Evolutionary conservation across 106 monocot genomes (phyloP).

Genomic region (Posidonia australis): DNA sequence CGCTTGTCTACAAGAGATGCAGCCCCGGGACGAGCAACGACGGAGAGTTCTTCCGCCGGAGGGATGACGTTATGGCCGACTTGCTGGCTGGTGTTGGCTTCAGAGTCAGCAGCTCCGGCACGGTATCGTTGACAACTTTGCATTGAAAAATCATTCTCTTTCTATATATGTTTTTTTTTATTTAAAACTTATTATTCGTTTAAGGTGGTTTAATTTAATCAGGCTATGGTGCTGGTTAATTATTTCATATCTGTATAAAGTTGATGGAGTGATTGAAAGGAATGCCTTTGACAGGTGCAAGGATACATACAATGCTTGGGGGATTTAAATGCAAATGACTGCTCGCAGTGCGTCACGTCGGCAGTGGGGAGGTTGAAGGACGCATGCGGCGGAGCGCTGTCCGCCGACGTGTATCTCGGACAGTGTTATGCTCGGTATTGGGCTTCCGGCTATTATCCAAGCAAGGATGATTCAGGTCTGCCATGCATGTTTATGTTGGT

Average conservation of each 20-base stretch:
- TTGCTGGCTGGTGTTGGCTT: conserved; percentile 40
- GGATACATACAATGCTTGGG: conserved; percentile 76
- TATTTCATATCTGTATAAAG: no score
- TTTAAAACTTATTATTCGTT: no score
- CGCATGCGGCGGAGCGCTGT: conserved; percentile 53
- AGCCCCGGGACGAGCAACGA: conserved; percentile 25
- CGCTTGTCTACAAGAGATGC: conserved; percentile 50
- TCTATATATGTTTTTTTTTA: no score
- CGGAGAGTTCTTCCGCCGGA: conserved; percentile 41
- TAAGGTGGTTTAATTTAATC: no score
- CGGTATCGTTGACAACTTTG: no score
- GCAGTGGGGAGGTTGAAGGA: conserved; percentile 54
- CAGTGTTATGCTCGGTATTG: conserved; percentile 89
- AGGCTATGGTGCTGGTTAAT: no score
- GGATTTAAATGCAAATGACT: conserved; percentile 39
- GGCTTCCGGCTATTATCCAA: conserved; percentile 67
- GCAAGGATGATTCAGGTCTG: neutral
- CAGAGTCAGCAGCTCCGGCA: conserved; percentile 54
- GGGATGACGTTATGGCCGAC: conserved; percentile 65
- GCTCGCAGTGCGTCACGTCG: conserved; percentile 45
- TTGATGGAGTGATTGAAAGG: no score
- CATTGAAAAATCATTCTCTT: no score
- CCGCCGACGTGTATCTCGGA: conserved; percentile 57
- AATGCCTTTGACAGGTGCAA: conserved; percentile 56
- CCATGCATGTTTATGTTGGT: neutral